Percentiles rank a stretch among this genome's conserved stretches.
phyloP scores from a whole-genome alignment of 306 rosid species.

The Cucurbita maxima region DNA sequence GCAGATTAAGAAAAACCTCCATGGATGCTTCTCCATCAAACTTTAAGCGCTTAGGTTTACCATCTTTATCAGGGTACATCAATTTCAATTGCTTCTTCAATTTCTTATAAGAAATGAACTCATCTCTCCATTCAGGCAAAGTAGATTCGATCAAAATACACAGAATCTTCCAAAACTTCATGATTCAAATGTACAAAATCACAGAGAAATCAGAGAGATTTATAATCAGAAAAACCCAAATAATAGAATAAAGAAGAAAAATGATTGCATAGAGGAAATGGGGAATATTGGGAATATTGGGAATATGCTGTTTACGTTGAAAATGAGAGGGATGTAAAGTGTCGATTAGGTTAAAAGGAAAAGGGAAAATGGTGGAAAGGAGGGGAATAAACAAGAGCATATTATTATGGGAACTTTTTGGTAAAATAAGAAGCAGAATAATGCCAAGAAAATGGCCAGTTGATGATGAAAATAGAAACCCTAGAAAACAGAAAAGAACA shows the following conservation, averaged over 20 bases:
- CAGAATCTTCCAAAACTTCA: slow-evolving; percentile 82
- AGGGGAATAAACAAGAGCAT: slow-evolving; percentile 1
- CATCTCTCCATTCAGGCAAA: slow-evolving; percentile 75
- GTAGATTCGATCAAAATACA: slow-evolving; percentile 57
- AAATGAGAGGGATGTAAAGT: neutral
- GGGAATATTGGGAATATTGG: neutral
- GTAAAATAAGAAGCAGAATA: neutral
- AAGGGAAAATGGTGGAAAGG: neutral
- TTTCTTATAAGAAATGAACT: slow-evolving; percentile 60
- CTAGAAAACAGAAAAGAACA: neutral
- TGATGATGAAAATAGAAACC: neutral
- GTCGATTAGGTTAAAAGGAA: neutral
- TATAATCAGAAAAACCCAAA: neutral
- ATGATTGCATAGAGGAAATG: neutral
- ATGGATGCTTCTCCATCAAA: slow-evolving; percentile 10
- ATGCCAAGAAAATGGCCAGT: neutral
- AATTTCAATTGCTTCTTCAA: slow-evolving; percentile 64
- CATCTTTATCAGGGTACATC: slow-evolving; percentile 32
- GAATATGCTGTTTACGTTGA: neutral
- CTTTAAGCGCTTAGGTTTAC: slow-evolving; percentile 23
- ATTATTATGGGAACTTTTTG: neutral
- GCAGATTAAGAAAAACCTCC: slow-evolving; percentile 26
- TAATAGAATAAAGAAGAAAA: slow-evolving; percentile 1
- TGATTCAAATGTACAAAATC: neutral
- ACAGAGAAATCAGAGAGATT: neutral